Percentiles rank a stretch among this genome's conserved stretches.
These are phyloP conservation scores for Sporothrix sp. DNA, from an alignment of 2,329 filamentous ascomycete genomes.

Conservation along the genomic window DNA sequence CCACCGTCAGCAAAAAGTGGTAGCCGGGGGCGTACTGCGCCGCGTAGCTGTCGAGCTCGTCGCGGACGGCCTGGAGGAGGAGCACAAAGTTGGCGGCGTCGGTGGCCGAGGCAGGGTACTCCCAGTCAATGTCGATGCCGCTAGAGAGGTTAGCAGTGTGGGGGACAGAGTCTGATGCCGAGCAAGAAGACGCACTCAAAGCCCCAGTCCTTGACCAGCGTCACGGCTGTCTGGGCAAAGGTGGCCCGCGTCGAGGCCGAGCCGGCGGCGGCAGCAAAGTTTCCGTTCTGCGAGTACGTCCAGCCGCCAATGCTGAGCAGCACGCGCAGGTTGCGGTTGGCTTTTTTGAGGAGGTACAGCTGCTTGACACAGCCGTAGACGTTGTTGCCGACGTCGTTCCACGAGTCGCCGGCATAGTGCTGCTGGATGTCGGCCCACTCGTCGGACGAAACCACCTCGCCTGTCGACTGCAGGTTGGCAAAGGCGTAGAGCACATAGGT, in stretches of 20 bases:
- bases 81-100: slow-evolving; percentile 36
- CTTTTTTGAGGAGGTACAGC: slow-evolving; percentile 65
- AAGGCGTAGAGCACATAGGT: slow-evolving; percentile 77
- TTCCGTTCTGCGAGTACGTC: slow-evolving; percentile 62
- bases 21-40: slow-evolving; percentile 34
- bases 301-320: slow-evolving; percentile 77
- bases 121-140: slow-evolving; percentile 32
- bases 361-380: slow-evolving; percentile 77
- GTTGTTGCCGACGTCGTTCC: slow-evolving; percentile 58
- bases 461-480: slow-evolving; percentile 61
- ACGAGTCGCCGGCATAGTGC: slow-evolving; percentile 60
- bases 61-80: slow-evolving; percentile 35
- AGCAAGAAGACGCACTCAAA: slow-evolving; percentile 18
- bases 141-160: background rate
- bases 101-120: slow-evolving; percentile 29
- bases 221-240: slow-evolving; percentile 62
- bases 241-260: slow-evolving; percentile 49
- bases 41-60: slow-evolving; percentile 40
- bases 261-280: slow-evolving; percentile 56
- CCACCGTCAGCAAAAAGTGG: slow-evolving; percentile 45
- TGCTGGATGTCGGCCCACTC: slow-evolving; percentile 61
- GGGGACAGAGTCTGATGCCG: no score
- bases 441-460: slow-evolving; percentile 65
- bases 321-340: slow-evolving; percentile 66
- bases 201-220: slow-evolving; percentile 63